Base-by-base conservation (phyloP, 768 basidiomycete species). In the Tubosaeta sp. region DNA sequence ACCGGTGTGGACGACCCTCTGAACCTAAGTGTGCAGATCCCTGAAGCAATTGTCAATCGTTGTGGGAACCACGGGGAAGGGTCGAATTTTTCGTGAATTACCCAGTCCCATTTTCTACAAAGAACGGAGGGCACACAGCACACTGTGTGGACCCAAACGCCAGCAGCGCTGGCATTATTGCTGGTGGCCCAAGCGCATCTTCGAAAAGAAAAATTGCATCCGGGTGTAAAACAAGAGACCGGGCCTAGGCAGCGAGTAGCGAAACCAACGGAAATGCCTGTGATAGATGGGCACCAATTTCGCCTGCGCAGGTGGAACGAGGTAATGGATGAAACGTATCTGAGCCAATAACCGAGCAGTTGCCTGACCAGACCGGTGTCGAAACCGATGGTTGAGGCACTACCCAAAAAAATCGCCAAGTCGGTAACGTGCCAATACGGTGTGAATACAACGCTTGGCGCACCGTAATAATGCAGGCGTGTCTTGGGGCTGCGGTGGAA, bases 181-280 rank as follows among this genome's bases (percentile, higher is more conserved):
- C 85, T 83, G 0, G 81, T 80, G 11, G 84, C 84, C 31, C 82
- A 82, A 38, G 39, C 22, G 12, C 11, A 41, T 41, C 39, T 19
- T 22, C 19, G 53, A 78, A 62, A 39, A 84, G 68, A 61, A 29
- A 85, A 83, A 63, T 84, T 84, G 38, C 42, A 54, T 44, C 46
- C 55, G 39, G 57, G 60, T 14, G 81, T 83, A 63, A 86, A 86
- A 35, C 82, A 84, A 42, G 85, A 74, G 19, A 84, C 83, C 46
- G 84, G 84, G 64, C 86, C 84, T 19, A 81, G 79, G 59, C 83
- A 84, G 44, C 84, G 79, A 2, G 82, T 79, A 0, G 83, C 82
- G 59, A 84, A 83, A 2, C 82, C 82, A 48, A 67, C 59, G 55
- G 72, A 76, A 3, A 80, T 81, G 81, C 65, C 67, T 82, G 80